Percentiles rank a stretch among this genome's conserved stretches.
Evolutionary conservation across 306 rosid species (phyloP).

Genomic region (Malus sylvestris): DNA sequence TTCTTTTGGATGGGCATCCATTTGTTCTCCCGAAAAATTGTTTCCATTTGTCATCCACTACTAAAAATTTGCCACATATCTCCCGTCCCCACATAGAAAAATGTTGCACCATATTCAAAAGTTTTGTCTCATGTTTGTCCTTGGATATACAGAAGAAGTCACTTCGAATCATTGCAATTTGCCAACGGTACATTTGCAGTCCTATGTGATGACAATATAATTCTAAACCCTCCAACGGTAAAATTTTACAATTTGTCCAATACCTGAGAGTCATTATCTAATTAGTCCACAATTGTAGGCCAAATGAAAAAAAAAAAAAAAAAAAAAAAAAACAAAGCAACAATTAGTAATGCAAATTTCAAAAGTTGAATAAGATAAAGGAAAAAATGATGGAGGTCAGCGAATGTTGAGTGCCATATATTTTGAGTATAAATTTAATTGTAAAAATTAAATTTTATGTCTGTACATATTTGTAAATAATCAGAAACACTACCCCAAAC

Average conservation of each 20-base stretch:
- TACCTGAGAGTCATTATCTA: background rate
- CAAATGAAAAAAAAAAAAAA: background rate
- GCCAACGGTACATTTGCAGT: slow-evolving; percentile 13
- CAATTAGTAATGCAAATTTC: background rate
- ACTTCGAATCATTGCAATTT: slow-evolving; percentile 3
- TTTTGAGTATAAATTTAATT: too few relatives aligned
- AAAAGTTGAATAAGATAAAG: background rate
- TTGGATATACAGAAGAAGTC: background rate
- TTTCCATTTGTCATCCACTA: background rate
- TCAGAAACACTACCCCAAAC: too few relatives aligned
- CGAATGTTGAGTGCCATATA: too few relatives aligned
- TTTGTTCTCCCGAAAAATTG: background rate
- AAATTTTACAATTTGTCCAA: background rate
- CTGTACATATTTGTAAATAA: too few relatives aligned
- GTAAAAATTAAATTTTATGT: too few relatives aligned
- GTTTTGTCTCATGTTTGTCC: slow-evolving; percentile 6
- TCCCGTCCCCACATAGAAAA: background rate
- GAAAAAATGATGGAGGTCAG: background rate
- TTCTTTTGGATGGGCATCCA: background rate
- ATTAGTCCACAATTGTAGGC: background rate
- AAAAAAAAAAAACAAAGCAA: too few relatives aligned
- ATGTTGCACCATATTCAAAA: background rate
- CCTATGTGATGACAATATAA: background rate
- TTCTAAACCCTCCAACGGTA: slow-evolving; percentile 8
- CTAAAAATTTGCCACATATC: background rate